Base-by-base conservation (phyloP, 352 stramenopile species). In the Globisporangium megalacanthum region DNA sequence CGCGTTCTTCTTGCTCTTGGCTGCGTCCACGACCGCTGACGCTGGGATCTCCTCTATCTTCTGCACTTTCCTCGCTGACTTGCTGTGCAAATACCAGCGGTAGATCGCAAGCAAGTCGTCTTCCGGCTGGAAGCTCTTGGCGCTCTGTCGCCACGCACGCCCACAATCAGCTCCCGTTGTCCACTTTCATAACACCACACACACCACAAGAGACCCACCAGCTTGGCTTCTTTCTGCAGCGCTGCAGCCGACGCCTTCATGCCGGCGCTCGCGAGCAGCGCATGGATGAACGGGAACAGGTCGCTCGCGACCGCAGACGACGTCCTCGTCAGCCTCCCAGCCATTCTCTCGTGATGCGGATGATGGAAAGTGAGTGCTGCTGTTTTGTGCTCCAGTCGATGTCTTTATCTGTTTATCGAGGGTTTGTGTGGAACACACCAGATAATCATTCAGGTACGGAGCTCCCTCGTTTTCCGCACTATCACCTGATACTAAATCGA, bases 61-160 rank as follows among this genome's bases (percentile, higher is more conserved):
- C 25, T 29, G 25, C 25, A 29, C 25, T 29, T 83, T 88, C 63
- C 78, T 76, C 6, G 54, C n/a, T 6, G 52, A 54, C 49, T 83
- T 87, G 54, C 73, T 66, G 15, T 61, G 60, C 48, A 92, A 17
- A 59, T 91, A 88, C 49, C 77, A 77, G 41, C 76, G 74, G 73
- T 92, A 94, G 45, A 94, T 73, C 19, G 73, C 64, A 50, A 94
- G 57, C 50, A 94, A 58, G 49, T 94, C 83, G 54, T 92, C 68
- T 41, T 89, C 75, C 15, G 45, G 64, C 53, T 76, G 67, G 52
- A 88, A 84, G 29, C 64, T 73, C 62, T 84, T 74, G 41, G 70
- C 29, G 53, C 62, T 81, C 73, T 83, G 65, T 41, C 25, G 7
- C 14, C 19, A 35, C 45, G 48, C 15, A 52, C 22, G 50, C n/a